Conservation (phyloP, 257 asterid genomes). For the Plantago elongata region DNA sequence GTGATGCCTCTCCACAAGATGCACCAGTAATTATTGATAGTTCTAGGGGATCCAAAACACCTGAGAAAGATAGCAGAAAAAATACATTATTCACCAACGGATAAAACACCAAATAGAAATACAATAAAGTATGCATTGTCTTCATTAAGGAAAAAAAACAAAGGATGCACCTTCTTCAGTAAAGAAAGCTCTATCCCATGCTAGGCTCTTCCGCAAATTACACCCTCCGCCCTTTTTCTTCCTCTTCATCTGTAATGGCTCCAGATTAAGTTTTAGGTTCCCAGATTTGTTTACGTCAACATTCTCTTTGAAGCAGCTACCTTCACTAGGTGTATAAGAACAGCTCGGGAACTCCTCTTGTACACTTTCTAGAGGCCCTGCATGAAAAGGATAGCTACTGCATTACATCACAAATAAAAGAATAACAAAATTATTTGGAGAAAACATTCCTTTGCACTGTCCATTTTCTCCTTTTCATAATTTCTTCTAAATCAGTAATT, state of each 20-base stretch:
- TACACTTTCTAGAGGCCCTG: slow-evolving; percentile 32
- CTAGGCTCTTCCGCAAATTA: slow-evolving; percentile 84
- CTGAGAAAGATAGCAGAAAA: slow-evolving; percentile 34
- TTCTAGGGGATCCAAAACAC: slow-evolving; percentile 82
- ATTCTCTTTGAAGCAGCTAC: slow-evolving; percentile 61
- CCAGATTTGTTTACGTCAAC: slow-evolving; percentile 47
- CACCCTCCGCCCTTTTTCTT: slow-evolving; percentile 68
- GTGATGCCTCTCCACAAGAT: slow-evolving; percentile 39
- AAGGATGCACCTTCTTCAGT: slow-evolving; percentile 71
- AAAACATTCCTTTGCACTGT: slow-evolving; percentile 10
- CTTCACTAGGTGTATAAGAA: slow-evolving; percentile 30
- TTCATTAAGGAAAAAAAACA: slow-evolving; percentile 53
- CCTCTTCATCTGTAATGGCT: slow-evolving; percentile 79
- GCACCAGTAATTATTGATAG: slow-evolving; percentile 72
- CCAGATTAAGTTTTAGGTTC: slow-evolving; percentile 53
- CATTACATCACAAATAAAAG: slow-evolving; percentile 13
- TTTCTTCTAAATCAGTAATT: background rate
- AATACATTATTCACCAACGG: background rate
- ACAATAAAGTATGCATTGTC: slow-evolving; percentile 45
- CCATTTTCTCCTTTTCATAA: background rate
- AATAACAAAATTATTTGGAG: slow-evolving; percentile 11
- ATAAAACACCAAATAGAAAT: slow-evolving; percentile 10
- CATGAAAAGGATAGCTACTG: slow-evolving; percentile 13
- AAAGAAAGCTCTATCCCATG: slow-evolving; percentile 92
- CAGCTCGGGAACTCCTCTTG: slow-evolving; percentile 36